A percentile compares a stretch with the other conserved stretches of the same genome.
These are phyloP conservation scores for Tricharina praecox DNA, from an alignment of 495 filamentous ascomycete species.

Conservation along the genomic window DNA sequence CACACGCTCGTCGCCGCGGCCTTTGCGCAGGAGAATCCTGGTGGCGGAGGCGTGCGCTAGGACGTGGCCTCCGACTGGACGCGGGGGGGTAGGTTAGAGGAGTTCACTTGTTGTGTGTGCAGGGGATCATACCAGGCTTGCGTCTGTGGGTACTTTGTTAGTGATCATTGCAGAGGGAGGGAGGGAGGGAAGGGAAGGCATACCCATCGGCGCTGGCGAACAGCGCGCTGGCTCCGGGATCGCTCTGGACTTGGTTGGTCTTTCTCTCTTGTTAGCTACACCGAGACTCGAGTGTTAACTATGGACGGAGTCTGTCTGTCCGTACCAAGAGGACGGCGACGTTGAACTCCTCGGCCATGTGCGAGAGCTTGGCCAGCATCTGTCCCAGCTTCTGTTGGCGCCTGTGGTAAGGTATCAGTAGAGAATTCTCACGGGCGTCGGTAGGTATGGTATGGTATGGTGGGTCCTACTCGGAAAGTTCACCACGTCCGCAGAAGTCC, in stretches of 20 bases:
- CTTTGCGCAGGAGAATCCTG: conserved; percentile 56
- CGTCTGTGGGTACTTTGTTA: too few relatives aligned
- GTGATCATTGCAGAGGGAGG: too few relatives aligned
- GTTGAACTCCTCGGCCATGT: conserved; percentile 72
- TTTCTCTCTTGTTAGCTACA: too few relatives aligned
- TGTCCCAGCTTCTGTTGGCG: conserved; percentile 60
- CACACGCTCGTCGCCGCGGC: conserved; percentile 61
- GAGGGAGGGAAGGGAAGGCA: neutral
- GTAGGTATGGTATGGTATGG: too few relatives aligned
- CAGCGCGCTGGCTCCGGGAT: conserved; percentile 64
- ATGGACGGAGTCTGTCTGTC: neutral
- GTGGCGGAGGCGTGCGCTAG: conserved; percentile 66
- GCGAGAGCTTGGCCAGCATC: conserved; percentile 50
- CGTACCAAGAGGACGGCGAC: conserved; percentile 54
- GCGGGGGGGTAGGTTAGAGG: too few relatives aligned
- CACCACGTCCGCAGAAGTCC: conserved; percentile 57
- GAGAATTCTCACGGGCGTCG: too few relatives aligned
- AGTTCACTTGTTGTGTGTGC: too few relatives aligned
- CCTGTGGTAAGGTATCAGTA: conserved; percentile 4
- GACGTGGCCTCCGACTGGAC: conserved; percentile 37
- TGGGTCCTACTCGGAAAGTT: conserved; percentile 48
- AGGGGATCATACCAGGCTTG: conserved; percentile 35
- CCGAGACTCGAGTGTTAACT: neutral
- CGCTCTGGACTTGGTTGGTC: conserved; percentile 71
- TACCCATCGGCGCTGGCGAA: conserved; percentile 59